Base-by-base conservation (phyloP, 352 stramenopile genomes). In the Pythium plurisporium region DNA sequence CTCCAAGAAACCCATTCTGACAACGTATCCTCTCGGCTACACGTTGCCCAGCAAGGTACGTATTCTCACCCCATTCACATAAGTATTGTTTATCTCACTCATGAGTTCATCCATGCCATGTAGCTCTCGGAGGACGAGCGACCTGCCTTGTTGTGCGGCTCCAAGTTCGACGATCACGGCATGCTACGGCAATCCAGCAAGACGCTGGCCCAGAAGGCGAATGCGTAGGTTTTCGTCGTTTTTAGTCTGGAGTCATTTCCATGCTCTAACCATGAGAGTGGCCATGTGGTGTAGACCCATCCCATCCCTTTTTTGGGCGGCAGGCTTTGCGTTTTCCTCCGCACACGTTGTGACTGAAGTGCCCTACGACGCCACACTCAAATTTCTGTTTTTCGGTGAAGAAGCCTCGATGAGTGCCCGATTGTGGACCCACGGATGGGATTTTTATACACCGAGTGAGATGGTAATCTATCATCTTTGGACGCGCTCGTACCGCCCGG, bases 361-460 rank as follows among this genome's bases (percentile, higher is more conserved):
- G 26, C 87, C 82, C 0, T 98, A 98, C 62, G 92, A 98, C 63
- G 67, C 64, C 6, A 73, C 59, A 19, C 60, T 98, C 11, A 78
- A 76, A 11, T 85, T 96, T 46, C 64, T 98, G 3, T 98, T 98
- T 61, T 98, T 98, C 65, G 94, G 94, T 23, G 94, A 98, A 76
- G 94, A 98, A 71, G 63, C 86, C 4, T 80, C 68, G 17, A 96
- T 98, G 89, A 92, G 91, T 41, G 83, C 85, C 14, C 73, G 92
- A 27, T 72, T 98, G 7, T 98, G 82, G 72, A 97, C 89, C 4
- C 68, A 81, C 19, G 91, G 92, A 0, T 97, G 82, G 75, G 78
- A 97, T 55, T 96, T 97, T 36, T 98, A 87, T 54, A 70, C 92
- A n/a, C 94, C 92, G 17, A 65, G 66, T 1, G 62, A 88, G 52